Base-by-base conservation (phyloP, 306 rosid species). In the Vigna radiata region DNA sequence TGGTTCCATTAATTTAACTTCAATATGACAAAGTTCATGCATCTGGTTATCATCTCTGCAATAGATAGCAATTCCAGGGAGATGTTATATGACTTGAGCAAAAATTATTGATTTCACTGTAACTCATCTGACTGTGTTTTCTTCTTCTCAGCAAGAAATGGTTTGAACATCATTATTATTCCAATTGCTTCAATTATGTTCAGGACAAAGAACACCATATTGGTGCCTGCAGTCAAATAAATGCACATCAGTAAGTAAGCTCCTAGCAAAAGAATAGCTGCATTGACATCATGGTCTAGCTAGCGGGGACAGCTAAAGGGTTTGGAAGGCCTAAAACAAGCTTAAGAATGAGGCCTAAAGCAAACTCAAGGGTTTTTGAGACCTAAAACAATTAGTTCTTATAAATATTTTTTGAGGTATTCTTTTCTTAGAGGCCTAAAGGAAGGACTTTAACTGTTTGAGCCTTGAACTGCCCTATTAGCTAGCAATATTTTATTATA, bases 151-250 rank as follows among this genome's bases (percentile, higher is more conserved):
- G 39, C 36, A 25, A 86, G 74, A 50, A 86, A 81, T 69, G 89
- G 87, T 46, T 83, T 86, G 85, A 86, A 83, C 82, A 83, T 13
- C 87, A 86, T n/a, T 44, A 83, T 8, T 49, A 83, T 19, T 74
- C 87, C 89, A 63, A 86, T 13, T 31, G 19, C 79, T 81, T 86
- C 87, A 43, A 81, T 18, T 44, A 81, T 3, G 50, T 86, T 86
- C 60, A 86, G 29, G 39, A 56, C 12, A 18, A 77, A 77, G 79
- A 86, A 86, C 7, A 86, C 82, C 75, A 83, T 55, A 9, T 86
- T 79, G 36, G 82, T 41, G 7, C 89, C 89, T 86, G 79, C 79
- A 80, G 0, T 65, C 53, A 58, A 47, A 67, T 69, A 50, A 39
- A 67, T 74, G 39, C 16, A 16, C 53, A 75, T n/a, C 14, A 36